Conservation (phyloP, 139 green algal species). For the Closterium sp. region DNA sequence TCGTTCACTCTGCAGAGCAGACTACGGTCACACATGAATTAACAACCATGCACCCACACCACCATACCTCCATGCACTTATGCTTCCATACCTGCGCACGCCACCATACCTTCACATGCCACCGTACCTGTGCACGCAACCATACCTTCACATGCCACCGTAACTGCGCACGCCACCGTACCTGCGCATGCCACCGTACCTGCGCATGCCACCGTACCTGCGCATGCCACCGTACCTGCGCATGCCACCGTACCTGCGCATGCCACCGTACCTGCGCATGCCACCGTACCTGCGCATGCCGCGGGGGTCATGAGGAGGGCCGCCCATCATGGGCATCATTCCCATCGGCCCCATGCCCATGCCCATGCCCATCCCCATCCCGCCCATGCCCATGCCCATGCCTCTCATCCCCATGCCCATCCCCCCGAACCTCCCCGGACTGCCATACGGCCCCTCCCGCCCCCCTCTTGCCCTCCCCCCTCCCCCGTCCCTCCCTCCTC, state of each 20-base stretch:
- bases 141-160: too few relatives aligned
- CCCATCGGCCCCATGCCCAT: not conserved
- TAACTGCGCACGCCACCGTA: too few relatives aligned
- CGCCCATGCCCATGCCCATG: not conserved
- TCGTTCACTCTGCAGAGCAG: too few relatives aligned
- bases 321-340: slow-evolving; percentile 15
- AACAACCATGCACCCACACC: not conserved
- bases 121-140: not conserved
- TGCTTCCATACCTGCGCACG: not conserved
- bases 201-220: too few relatives aligned
- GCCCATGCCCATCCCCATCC: not conserved
- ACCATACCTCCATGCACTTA: not conserved
- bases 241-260: too few relatives aligned
- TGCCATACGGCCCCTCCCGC: slow-evolving; percentile 1
- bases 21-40: too few relatives aligned
- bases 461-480: slow-evolving; percentile 1
- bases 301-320: not conserved
- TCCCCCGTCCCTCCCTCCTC: not conserved
- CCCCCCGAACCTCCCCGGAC: not conserved
- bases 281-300: slow-evolving; percentile 24
- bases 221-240: too few relatives aligned
- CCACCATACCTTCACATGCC: not conserved
- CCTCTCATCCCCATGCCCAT: not conserved
- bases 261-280: too few relatives aligned
- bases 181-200: too few relatives aligned